Base-by-base conservation (phyloP, 148 eudicot genomes). In the Rhododendron molle region DNA sequence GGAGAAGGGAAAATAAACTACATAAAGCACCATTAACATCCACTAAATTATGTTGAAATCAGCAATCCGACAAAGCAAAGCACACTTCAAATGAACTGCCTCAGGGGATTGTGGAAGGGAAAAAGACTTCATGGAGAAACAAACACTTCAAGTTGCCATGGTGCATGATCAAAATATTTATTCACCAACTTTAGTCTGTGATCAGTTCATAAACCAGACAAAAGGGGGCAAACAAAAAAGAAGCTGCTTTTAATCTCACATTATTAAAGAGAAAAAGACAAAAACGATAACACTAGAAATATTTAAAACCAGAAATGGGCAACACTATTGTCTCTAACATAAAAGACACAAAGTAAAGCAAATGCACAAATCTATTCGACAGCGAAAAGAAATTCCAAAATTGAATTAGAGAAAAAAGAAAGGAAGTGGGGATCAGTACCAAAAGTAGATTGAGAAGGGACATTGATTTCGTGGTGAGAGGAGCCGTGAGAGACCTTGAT, bases 401-500 rank as follows among this genome's bases (percentile, higher is more conserved):
- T 16, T 6, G n/a, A 43, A 76, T 43, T 2, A 11, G 47, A 76
- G 26, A 0, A 54, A 44, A 65, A 11, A 36, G 20, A 9, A 43
- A n/a, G 62, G 20, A 44, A 11, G 26, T 20, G 50, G 36, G 13
- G 34, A 18, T 40, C 44, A 16, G 43, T 88, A 88, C 89, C 89
- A 82, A 88, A 88, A 81, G 87, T 85, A 81, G 89, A 88, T 34
- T 82, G 76, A 74, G 87, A 30, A 34, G 89, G 85, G 21, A 82
- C 14, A n/a, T 71, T 62, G 56, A 88, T 72, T 62, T 85, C 83
- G 82, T 82, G 87, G 71, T 85, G 83, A 62, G 30, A 85, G 54
- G 87, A 85, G 69, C 79, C 87, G 82, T 85, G 85, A 38, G 87
- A 88, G 83, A 85, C 85, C 83, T 88, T 88, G 87, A 93, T 88